Evolutionary conservation across 2,329 filamentous ascomycete genomes (phyloP), one percentile per base, ranked within the genome.

Genomic region (Colletotrichum tanaceti): DNA sequence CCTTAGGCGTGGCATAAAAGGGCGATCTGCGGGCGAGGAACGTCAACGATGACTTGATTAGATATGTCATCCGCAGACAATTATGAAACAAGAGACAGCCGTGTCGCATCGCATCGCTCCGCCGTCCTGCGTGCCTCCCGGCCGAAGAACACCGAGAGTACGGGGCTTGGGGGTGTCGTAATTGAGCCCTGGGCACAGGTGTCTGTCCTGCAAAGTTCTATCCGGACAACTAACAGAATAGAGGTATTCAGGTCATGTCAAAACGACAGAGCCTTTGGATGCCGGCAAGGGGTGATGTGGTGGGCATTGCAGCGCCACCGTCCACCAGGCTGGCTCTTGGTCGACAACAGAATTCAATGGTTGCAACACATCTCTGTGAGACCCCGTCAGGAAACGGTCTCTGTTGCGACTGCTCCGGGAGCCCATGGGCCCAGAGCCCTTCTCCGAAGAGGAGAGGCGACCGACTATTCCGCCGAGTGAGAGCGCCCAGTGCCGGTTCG

Each of bases 31-130:
- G n/a, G 49, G 24, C 35, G 46, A 46, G 24, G 49, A 57, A 57
- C 41, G 49, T 68, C 64, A 52, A 28, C 49, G n/a, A 57, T 35
- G 18, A 50, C 38, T 38, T 32, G 28, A 47, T 63, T 50, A 35
- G 41, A 54, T 22, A 65, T 65, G 35, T 35, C 61, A 65, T 65
- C 47, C 41, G 35, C 62, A 52, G 43, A 38, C 55, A 52, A 35
- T 38, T 65, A 60, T 68, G 62, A 68, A 68, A 68, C 65, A 65
- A 68, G 58, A 65, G 44, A 54, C 49, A 65, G 65, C 61, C 61
- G 50, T 65, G 54, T 68, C 62, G 65, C 59, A 67, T 32, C 53
- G 28, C 65, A 63, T 70, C 55, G 62, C 55, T 46, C 52, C 59
- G 46, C 62, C 65, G 60, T 65, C 24, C 47, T 62, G 54, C n/a